Evolutionary conservation across 306 rosid species (phyloP), one percentile per base, ranked within the genome.

Genomic region (Cucurbita argyrosperma): DNA sequence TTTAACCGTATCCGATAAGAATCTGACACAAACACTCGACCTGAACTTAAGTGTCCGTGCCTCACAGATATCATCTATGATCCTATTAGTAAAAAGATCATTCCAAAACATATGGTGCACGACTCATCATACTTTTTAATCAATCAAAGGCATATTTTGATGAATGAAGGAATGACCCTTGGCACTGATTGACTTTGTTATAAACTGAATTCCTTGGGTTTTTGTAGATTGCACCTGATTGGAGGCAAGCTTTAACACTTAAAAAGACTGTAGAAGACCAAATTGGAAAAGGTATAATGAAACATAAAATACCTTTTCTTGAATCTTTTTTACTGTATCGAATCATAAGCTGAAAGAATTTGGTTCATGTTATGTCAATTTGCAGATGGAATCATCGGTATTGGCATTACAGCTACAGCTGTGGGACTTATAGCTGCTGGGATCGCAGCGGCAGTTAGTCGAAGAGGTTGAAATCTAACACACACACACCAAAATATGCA

Each of bases 351-450:
- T 63, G 74, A 74, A 42, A 46, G n/a, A 38, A 52, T 80, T 18
- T 62, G 53, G 80, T 76, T 80, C 61, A 65, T 21, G 60, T 6
- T 74, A 62, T 54, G 42, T 65, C 45, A 16, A 16, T 51, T 79
- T 83, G 89, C 84, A 93, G 98, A 93, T 82, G 98, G 98, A 42
- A 85, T 88, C 67, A 86, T 93, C 58, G 98, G 98, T 43, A 64
- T 93, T 1, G 98, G 98, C 84, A 85, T 93, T 68, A 87, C 97
- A 5, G 96, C 94, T 43, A 82, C 97, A 83, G 97, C 92, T 8
- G 85, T 84, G 49, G 98, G 96, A 77, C 84, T 93, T 70, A 66
- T 90, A 73, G 98, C 93, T 37, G 90, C 88, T 47, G 98, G 96
- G 72, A 82, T 90, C 52, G 94, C 92, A 8, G 92, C 92, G 10